These are phyloP conservation scores for Candida nitratophila DNA, from an alignment of 805 yeast species.

Conservation along the genomic window DNA sequence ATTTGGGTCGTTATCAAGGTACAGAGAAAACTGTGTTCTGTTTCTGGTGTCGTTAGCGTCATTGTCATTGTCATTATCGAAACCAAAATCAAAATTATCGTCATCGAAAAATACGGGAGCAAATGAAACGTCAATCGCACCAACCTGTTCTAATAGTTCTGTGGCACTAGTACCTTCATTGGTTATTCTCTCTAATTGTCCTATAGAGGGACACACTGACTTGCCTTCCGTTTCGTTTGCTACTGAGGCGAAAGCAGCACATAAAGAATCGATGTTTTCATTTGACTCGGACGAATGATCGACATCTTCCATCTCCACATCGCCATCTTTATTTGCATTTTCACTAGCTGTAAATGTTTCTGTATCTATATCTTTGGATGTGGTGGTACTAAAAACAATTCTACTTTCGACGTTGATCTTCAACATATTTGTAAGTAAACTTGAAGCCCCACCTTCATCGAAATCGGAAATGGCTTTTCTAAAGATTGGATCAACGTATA, in stretches of 20 bases:
- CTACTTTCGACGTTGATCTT: conserved; percentile 38
- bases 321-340: neutral
- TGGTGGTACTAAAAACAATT: conserved; percentile 41
- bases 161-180: conserved; percentile 21
- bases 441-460: conserved; percentile 59
- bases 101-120: conserved; percentile 11
- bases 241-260: neutral
- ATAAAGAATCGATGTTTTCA: neutral
- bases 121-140: conserved; percentile 12
- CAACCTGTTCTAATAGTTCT: conserved; percentile 18
- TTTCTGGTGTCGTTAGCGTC: conserved; percentile 4
- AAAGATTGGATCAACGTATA: conserved; percentile 49
- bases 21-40: conserved; percentile 25
- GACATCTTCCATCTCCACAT: neutral
- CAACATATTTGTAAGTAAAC: conserved; percentile 42
- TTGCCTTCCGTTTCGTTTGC: neutral
- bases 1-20: conserved; percentile 22
- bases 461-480: conserved; percentile 49
- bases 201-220: conserved; percentile 67
- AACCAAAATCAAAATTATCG: conserved; percentile 15
- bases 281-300: neutral
- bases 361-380: neutral
- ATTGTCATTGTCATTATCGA: conserved; percentile 8
- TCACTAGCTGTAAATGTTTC: neutral
- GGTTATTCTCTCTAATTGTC: conserved; percentile 37